These are phyloP conservation scores for Neolecta irregularis DNA, from an alignment of 1,139 yeast genomes.

Conservation along the genomic window DNA sequence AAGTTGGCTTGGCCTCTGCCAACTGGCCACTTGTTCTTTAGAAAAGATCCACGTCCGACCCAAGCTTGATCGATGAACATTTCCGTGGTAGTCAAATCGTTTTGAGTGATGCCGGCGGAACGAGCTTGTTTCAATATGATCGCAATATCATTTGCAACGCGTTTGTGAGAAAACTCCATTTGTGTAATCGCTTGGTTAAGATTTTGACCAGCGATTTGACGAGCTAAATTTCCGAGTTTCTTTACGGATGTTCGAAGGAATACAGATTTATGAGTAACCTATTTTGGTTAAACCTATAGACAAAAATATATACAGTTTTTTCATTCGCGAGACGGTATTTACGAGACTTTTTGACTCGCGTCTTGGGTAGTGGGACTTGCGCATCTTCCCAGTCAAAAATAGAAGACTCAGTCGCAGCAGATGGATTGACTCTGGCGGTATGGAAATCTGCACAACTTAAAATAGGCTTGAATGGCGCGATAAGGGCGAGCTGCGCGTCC, in stretches of 20 bases:
- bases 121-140: slow-evolving; percentile 10
- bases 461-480: no score
- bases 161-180: slow-evolving; percentile 13
- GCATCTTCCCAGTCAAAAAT: no score
- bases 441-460: no score
- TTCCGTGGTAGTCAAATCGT: no score
- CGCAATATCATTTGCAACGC: slow-evolving; percentile 11
- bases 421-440: no score
- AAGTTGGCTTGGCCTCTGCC: slow-evolving; percentile 13
- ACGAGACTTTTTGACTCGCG: no score
- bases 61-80: slow-evolving; percentile 14
- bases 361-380: no score
- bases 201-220: slow-evolving; percentile 13
- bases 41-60: slow-evolving; percentile 13
- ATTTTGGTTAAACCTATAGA: not conserved
- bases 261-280: slow-evolving; percentile 1
- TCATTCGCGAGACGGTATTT: no score
- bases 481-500: no score
- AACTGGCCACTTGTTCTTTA: slow-evolving; percentile 10
- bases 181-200: slow-evolving; percentile 13
- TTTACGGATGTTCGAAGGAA: slow-evolving; percentile 10
- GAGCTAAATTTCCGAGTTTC: slow-evolving; percentile 12
- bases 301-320: no score
- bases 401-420: no score
- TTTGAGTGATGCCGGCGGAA: slow-evolving; percentile 9